A percentile compares a stretch with the other conserved stretches of the same genome.
Evolutionary conservation across 306 rosid species (phyloP).

Genomic region (Vachellia pachyceras): DNA sequence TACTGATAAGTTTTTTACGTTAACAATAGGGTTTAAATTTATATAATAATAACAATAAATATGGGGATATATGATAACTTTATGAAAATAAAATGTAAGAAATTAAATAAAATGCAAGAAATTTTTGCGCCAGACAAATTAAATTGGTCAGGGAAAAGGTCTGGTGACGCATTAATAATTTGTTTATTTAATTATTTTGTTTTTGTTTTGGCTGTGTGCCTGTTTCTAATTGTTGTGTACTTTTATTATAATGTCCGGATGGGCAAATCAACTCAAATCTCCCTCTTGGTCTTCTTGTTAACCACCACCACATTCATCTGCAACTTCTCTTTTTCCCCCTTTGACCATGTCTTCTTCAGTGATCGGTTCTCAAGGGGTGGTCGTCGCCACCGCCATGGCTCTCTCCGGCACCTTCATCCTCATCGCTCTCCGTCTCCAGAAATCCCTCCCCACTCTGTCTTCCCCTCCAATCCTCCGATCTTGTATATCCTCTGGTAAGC

Average conservation of each 20-base stretch:
- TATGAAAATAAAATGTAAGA: no score
- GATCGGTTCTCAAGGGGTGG: conserved; percentile 78
- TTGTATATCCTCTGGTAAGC: conserved; percentile 81
- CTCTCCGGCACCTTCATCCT: conserved; percentile 94
- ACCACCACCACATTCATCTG: not conserved
- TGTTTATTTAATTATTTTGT: not conserved
- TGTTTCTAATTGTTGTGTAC: not conserved
- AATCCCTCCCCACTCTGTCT: conserved; percentile 43
- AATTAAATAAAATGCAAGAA: no score
- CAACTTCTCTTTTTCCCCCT: not conserved
- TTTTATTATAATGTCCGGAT: not conserved
- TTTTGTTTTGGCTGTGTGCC: not conserved
- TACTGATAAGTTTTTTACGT: no score
- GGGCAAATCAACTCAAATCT: not conserved
- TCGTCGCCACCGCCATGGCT: conserved; percentile 96
- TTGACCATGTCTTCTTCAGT: conserved; percentile 68
- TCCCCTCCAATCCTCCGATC: conserved; percentile 68
- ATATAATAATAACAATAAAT: no score
- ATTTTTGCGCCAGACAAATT: not conserved
- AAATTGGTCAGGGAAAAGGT: not conserved
- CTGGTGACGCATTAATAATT: not conserved
- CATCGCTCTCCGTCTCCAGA: conserved; percentile 81
- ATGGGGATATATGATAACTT: not conserved
- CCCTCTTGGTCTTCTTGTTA: not conserved
- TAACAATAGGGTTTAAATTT: no score